Conservation (phyloP, 139 green algal genomes). For the Tetradesmus lagerheimii region DNA sequence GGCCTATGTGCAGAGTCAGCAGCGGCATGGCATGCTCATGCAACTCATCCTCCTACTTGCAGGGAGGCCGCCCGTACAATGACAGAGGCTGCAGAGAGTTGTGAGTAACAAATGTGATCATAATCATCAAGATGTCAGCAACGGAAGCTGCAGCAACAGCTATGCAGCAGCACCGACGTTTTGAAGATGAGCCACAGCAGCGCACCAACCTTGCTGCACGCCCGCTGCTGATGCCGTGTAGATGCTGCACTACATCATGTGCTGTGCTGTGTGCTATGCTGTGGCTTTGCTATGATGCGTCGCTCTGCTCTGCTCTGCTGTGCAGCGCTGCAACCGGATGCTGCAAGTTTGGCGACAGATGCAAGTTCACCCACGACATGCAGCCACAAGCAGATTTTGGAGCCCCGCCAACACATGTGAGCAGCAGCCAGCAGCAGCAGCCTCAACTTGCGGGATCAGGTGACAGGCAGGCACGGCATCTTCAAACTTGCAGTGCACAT, state of each 20-base stretch:
- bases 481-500: too few relatives aligned
- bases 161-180: too few relatives aligned
- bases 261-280: neutral
- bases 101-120: neutral
- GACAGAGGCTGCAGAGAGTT: constrained; percentile 26
- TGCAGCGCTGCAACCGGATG: neutral
- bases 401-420: neutral
- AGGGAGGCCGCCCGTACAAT: neutral
- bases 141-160: neutral
- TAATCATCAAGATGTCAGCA: neutral
- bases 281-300: too few relatives aligned
- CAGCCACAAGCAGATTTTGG: neutral
- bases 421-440: neutral
- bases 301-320: neutral
- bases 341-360: constrained; percentile 30
- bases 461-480: too few relatives aligned
- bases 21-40: neutral
- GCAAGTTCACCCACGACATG: constrained; percentile 1
- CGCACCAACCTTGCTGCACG: too few relatives aligned
- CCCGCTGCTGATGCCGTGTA: too few relatives aligned
- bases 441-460: neutral
- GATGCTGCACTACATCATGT: too few relatives aligned
- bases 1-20: neutral
- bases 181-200: too few relatives aligned
- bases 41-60: neutral